Base-by-base conservation (phyloP, 345 rosid genomes). In the Moringa oleifera region DNA sequence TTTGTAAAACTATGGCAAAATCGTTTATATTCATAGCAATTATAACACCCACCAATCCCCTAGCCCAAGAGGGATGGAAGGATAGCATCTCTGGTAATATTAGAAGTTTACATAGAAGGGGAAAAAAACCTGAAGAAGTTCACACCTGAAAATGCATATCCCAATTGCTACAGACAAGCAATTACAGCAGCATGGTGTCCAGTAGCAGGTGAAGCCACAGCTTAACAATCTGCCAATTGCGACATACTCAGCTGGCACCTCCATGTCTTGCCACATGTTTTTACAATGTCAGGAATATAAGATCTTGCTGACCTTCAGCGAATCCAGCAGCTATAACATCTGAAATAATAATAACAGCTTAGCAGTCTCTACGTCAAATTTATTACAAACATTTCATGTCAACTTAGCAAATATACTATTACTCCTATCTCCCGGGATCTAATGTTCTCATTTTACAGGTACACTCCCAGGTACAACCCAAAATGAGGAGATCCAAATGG, bases 311-410 rank as follows among this genome's bases (percentile, higher is more conserved):
- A 45, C 79, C 85, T 68, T 70, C 80, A 18, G 80, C 80, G 80
- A 76, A 83, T 55, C 83, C 80, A 25, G 81, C 87, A 41, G 80
- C 85, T 2, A 76, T 74, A 47, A 81, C 60, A 73, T 85, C 90
- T 24, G 87, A 76, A 61, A 81, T 82, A 53, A 78, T 82, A 76
- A 85, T 81, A 56, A 79, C 89, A 73, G 83, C 84, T 81, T 62
- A 60, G 67, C 23, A 62, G 15, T 53, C 66, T 36, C 70, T 23
- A 25, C 57, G 21, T 41, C 18, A 11, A 25, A 41, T 7, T 7
- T 41, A n/a, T 41, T 41, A 2, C 9, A 7, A 41, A 15, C 12
- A 41, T 41, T 4, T 4, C 47, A 9, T 41, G 47, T 41, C 12
- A 41, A 2, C 12, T 41, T 41, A 41, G 17, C 47, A 41, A 41